Conservation (phyloP, 1,284 basidiomycete genomes). For the Pseudozyma hubeiensis region DNA sequence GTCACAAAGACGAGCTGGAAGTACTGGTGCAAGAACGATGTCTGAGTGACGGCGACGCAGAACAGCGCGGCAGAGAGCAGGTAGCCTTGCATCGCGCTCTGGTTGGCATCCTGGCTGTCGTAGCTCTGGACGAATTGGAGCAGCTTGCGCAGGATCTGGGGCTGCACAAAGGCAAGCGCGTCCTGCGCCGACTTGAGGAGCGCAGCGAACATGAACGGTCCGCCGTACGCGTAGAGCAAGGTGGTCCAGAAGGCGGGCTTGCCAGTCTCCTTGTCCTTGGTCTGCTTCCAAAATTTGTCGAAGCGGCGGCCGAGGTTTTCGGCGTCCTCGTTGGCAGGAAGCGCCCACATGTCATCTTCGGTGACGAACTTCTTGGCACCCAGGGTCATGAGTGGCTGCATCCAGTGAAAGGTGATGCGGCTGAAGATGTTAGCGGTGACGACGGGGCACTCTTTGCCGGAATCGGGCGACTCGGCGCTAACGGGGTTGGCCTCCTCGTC, state of each 20-base stretch:
- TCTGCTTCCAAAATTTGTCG: slow-evolving; percentile 76
- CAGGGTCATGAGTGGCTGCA: slow-evolving; percentile 76
- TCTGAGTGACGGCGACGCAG: slow-evolving; percentile 77
- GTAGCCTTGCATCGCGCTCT: slow-evolving; percentile 53
- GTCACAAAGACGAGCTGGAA: slow-evolving; percentile 73
- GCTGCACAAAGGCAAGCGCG: slow-evolving; percentile 78
- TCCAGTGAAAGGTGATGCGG: slow-evolving; percentile 77
- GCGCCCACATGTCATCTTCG: slow-evolving; percentile 83
- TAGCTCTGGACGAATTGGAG: slow-evolving; percentile 76
- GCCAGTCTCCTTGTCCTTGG: slow-evolving; percentile 76
- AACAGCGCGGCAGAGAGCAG: slow-evolving; percentile 73
- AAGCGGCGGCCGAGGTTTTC: slow-evolving; percentile 76
- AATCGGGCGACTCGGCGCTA: slow-evolving; percentile 75
- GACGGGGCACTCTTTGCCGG: slow-evolving; percentile 73
- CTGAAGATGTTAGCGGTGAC: slow-evolving; percentile 73
- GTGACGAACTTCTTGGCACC: slow-evolving; percentile 84
- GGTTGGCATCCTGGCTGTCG: slow-evolving; percentile 26
- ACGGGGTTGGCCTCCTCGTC: slow-evolving; percentile 65
- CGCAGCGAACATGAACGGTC: slow-evolving; percentile 73
- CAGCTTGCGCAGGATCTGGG: slow-evolving; percentile 84
- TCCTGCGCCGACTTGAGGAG: slow-evolving; percentile 57
- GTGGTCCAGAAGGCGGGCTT: slow-evolving; percentile 75
- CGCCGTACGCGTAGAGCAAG: slow-evolving; percentile 72
- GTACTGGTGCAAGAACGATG: slow-evolving; percentile 82
- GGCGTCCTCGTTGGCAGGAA: slow-evolving; percentile 74